A percentile compares a stretch with the other conserved stretches of the same genome.
phyloP scores from a whole-genome alignment of 176 grass and related monocot species.

The Musa troglodytarum region DNA sequence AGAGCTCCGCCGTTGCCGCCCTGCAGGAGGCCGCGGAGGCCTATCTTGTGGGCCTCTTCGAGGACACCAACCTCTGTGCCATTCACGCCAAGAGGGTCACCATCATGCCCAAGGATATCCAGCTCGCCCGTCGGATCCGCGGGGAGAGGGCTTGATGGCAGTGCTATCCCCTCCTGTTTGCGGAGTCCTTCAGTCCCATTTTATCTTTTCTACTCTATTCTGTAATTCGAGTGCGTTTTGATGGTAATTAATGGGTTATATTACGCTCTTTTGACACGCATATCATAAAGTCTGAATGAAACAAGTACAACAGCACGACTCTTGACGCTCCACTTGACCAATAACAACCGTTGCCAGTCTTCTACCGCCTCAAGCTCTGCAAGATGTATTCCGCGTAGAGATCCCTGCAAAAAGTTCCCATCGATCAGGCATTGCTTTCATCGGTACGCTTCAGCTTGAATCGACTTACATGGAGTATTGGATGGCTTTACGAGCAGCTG shows the following conservation, averaged over 20 bases:
- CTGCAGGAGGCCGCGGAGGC: conserved; percentile 30
- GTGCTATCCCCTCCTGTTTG: too few species aligned
- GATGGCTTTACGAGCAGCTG: not conserved
- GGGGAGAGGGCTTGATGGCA: not conserved
- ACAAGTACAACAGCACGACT: too few species aligned
- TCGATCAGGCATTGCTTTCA: not conserved
- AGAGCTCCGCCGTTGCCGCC: conserved; percentile 22
- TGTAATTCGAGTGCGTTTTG: too few species aligned
- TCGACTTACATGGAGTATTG: not conserved
- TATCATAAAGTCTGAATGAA: too few species aligned
- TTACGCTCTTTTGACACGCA: too few species aligned
- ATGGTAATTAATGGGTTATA: too few species aligned
- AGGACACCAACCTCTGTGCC: conserved; percentile 27
- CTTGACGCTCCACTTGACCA: too few species aligned
- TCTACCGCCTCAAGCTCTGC: not conserved
- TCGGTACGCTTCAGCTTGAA: not conserved
- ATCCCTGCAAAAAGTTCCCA: not conserved
- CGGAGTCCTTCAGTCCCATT: too few species aligned
- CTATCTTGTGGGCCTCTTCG: conserved; percentile 22
- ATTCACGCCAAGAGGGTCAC: conserved; percentile 32
- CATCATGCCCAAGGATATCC: conserved; percentile 31
- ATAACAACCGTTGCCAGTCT: not conserved
- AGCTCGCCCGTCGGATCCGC: conserved; percentile 15
- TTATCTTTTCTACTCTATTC: too few species aligned
- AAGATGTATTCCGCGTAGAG: conserved; percentile 6